These are phyloP conservation scores for Boletus bicolor DNA, from an alignment of 768 basidiomycete genomes.

Conservation along the genomic window DNA sequence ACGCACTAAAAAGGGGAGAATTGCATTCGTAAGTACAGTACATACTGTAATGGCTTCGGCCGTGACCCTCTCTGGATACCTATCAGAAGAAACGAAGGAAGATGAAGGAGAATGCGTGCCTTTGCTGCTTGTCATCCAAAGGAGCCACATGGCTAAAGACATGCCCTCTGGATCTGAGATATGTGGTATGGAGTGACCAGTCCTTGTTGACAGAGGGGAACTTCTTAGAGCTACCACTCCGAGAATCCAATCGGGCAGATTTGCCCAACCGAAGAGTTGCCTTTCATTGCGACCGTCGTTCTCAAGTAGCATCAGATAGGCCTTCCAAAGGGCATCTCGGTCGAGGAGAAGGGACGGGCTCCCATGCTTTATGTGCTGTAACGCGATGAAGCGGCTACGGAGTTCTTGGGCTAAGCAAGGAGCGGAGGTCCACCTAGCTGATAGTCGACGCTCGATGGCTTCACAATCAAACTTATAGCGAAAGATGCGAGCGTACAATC, in stretches of 20 bases:
- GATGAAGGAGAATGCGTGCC: constrained; percentile 27
- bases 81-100: constrained; percentile 11
- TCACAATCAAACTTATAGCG: constrained; percentile 41
- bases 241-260: constrained; percentile 28
- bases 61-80: constrained; percentile 31
- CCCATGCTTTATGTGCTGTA: constrained; percentile 40
- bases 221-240: constrained; percentile 14
- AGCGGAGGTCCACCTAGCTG: constrained; percentile 36
- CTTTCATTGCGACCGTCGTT: constrained; percentile 45
- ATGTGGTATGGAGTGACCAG: constrained; percentile 17
- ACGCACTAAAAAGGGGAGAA: constrained; percentile 40
- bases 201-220: background rate
- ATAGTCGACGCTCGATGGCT: constrained; percentile 40
- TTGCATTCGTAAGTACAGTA: constrained; percentile 27
- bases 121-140: constrained; percentile 44
- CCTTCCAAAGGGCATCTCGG: constrained; percentile 50
- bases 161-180: constrained; percentile 33
- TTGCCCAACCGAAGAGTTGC: constrained; percentile 44
- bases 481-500: constrained; percentile 45
- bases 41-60: constrained; percentile 30
- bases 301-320: constrained; percentile 53
- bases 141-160: constrained; percentile 43
- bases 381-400: constrained; percentile 37
- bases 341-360: constrained; percentile 15
- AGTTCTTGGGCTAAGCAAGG: constrained; percentile 42